phyloP scores from a whole-genome alignment of 108 stramenopile genomes.

The Parietichytrium sp. region DNA sequence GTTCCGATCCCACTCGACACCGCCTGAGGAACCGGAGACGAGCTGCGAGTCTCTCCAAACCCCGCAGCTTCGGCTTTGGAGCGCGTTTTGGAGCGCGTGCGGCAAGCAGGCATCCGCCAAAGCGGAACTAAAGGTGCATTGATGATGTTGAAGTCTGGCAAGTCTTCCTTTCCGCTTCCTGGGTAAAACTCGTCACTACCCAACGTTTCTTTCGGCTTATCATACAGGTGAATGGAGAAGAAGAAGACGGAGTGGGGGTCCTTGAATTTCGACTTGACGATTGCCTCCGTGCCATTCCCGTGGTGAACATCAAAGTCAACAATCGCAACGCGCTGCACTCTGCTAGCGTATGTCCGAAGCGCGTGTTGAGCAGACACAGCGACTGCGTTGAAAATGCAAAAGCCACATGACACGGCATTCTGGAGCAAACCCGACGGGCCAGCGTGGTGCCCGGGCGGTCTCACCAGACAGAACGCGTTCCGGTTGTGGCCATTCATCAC shows the following conservation, averaged over 20 bases:
- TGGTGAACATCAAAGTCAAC: conserved; percentile 69
- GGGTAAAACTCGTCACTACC: conserved; percentile 52
- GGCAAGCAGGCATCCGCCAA: conserved; percentile 1
- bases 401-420: conserved; percentile 77
- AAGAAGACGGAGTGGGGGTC: conserved; percentile 51
- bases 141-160: not conserved
- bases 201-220: conserved; percentile 24
- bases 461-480: conserved; percentile 85
- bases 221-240: conserved; percentile 58
- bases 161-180: conserved; percentile 42
- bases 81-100: conserved; percentile 14
- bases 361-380: conserved; percentile 97
- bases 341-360: conserved; percentile 57
- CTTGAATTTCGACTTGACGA: conserved; percentile 47
- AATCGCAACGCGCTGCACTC: conserved; percentile 55
- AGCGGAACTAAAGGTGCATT: conserved; percentile 1
- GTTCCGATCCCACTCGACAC: no score
- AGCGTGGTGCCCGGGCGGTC: conserved; percentile 99
- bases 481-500: conserved; percentile 48
- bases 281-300: conserved; percentile 66
- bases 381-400: conserved; percentile 97
- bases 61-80: not conserved
- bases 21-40: no score
- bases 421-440: conserved; percentile 72
- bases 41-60: not conserved